Evolutionary conservation across 2,329 filamentous ascomycete species (phyloP).

Genomic region (Didymella exigua): DNA sequence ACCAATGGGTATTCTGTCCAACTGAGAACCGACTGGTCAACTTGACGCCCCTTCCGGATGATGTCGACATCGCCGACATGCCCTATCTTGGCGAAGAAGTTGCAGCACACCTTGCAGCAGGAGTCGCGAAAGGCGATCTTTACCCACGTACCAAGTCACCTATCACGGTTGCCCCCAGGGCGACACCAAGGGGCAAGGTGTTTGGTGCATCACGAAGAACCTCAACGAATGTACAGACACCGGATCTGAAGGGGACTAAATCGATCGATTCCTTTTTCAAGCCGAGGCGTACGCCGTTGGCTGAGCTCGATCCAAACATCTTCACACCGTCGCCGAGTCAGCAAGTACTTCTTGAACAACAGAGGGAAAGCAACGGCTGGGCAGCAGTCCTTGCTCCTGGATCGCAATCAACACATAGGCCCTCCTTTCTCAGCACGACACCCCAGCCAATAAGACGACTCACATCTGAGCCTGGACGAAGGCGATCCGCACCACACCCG

Average conservation of each 20-base stretch:
- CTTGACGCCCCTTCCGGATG: slow-evolving; percentile 69
- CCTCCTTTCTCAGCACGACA: slow-evolving; percentile 44
- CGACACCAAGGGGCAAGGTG: slow-evolving; percentile 41
- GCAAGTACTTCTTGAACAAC: slow-evolving; percentile 61
- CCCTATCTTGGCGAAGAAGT: slow-evolving; percentile 80
- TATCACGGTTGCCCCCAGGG: slow-evolving; percentile 48
- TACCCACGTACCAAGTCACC: slow-evolving; percentile 86
- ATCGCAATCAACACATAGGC: slow-evolving; percentile 38
- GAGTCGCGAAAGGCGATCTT: slow-evolving; percentile 79
- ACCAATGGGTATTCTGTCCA: slow-evolving; percentile 94
- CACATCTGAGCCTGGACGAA: slow-evolving; percentile 45
- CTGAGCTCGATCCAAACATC: slow-evolving; percentile 70
- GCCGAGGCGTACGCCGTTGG: slow-evolving; percentile 65
- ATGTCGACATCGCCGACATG: slow-evolving; percentile 71
- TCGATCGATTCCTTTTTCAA: slow-evolving; percentile 71
- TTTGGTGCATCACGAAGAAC: slow-evolving; percentile 46
- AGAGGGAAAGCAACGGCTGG: slow-evolving; percentile 60
- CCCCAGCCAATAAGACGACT: slow-evolving; percentile 51
- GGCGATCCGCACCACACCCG: slow-evolving; percentile 52
- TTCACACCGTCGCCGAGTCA: slow-evolving; percentile 71
- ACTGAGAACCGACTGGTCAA: slow-evolving; percentile 72
- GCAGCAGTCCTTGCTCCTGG: slow-evolving; percentile 57
- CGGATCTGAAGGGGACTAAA: slow-evolving; percentile 64
- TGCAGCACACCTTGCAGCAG: slow-evolving; percentile 69
- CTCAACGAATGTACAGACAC: slow-evolving; percentile 42